A percentile compares a stretch with the other conserved stretches of the same genome.
Conservation (phyloP, 495 filamentous ascomycete genomes). For the Neurospora sublineolata region DNA sequence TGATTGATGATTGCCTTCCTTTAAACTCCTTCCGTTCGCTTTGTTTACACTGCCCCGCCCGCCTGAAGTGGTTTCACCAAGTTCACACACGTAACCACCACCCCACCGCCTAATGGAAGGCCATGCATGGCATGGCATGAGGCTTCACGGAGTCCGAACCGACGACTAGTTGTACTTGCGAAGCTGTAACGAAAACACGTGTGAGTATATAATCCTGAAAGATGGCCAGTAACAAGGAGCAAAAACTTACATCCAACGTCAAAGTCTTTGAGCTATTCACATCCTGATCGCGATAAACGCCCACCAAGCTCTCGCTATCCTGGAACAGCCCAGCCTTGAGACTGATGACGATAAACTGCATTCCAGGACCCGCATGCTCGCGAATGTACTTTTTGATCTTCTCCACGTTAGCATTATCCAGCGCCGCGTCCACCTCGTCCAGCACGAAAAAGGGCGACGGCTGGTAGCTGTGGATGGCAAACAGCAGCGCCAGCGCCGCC, state of each 20-base stretch:
- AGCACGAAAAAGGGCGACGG: constrained; percentile 95
- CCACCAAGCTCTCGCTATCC: constrained; percentile 83
- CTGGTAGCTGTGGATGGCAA: constrained; percentile 91
- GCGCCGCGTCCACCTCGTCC: constrained; percentile 93
- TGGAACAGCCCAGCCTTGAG: constrained; percentile 92
- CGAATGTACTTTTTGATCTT: constrained; percentile 92
- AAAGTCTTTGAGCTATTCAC: constrained; percentile 80
- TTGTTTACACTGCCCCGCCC: background rate
- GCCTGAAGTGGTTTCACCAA: background rate
- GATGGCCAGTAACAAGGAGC: background rate
- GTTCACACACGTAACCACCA: background rate
- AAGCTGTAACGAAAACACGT: constrained; percentile 10
- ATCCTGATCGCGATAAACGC: constrained; percentile 88
- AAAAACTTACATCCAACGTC: constrained; percentile 78
- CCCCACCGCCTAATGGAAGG: background rate
- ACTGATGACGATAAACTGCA: constrained; percentile 98
- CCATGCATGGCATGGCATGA: background rate
- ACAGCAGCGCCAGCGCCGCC: constrained; percentile 88
- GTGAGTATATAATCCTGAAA: background rate
- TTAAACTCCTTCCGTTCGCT: background rate
- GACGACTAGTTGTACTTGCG: constrained; percentile 19
- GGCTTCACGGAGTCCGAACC: background rate
- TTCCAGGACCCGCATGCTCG: constrained; percentile 86
- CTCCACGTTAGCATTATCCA: constrained; percentile 92
- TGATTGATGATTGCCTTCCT: background rate